Evolutionary conservation across 768 basidiomycete species (phyloP).

Genomic region (Suillus decipiens): DNA sequence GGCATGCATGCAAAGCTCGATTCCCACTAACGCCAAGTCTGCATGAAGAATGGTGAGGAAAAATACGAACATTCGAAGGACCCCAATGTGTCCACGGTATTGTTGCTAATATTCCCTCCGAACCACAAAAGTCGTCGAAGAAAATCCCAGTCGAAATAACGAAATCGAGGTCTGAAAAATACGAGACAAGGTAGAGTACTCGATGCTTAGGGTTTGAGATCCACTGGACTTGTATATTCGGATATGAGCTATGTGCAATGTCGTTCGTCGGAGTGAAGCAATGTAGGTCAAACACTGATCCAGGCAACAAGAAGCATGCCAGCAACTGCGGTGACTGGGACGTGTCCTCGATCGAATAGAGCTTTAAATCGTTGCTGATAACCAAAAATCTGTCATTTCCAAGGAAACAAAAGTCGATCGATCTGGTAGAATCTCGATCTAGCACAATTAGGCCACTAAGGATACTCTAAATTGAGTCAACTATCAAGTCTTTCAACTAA

Average conservation of each 20-base stretch:
- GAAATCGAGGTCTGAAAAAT: neutral
- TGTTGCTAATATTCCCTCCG: neutral
- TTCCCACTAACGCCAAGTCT: neutral
- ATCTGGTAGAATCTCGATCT: neutral
- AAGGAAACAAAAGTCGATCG: neutral
- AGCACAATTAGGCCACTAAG: neutral
- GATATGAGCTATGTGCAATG: neutral
- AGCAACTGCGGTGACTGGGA: neutral
- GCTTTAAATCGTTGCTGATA: neutral
- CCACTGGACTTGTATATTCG: neutral
- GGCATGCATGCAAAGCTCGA: neutral
- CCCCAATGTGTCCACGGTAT: neutral
- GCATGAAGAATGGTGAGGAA: neutral
- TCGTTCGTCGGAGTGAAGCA: neutral
- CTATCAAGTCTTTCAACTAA: neutral
- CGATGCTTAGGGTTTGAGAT: neutral
- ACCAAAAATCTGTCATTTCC: neutral
- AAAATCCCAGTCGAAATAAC: neutral
- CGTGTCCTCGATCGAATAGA: constrained; percentile 3
- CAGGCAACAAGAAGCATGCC: neutral
- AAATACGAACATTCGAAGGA: constrained; percentile 1
- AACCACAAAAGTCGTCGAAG: neutral
- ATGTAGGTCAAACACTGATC: neutral
- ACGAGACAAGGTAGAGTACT: neutral
- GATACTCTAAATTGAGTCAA: neutral